Percentiles rank a stretch among this genome's conserved stretches.
Evolutionary conservation across 768 basidiomycete genomes (phyloP).

Genomic region (Exidia glandulosa): DNA sequence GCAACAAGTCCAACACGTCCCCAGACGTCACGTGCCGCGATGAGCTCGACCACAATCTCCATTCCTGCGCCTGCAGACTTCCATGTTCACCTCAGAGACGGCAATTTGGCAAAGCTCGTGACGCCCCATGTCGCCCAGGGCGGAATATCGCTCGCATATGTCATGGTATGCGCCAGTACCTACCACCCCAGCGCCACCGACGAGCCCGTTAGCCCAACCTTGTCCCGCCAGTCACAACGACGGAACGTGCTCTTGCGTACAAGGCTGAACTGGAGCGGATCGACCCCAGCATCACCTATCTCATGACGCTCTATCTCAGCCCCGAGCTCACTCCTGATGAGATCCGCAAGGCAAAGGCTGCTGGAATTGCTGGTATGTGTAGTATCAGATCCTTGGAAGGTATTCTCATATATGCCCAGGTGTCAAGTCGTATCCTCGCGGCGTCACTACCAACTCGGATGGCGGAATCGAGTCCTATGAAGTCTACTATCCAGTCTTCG

Average conservation of each 20-base stretch:
- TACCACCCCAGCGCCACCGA: not conserved
- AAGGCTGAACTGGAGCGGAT: constrained; percentile 61
- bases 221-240: constrained; percentile 75
- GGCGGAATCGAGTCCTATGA: constrained; percentile 95
- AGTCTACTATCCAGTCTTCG: constrained; percentile 85
- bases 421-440: constrained; percentile 94
- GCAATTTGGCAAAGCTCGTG: constrained; percentile 67
- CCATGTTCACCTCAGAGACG: constrained; percentile 94
- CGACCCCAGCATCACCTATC: constrained; percentile 69
- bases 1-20: not conserved
- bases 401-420: constrained; percentile 25
- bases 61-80: constrained; percentile 74
- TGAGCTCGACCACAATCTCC: constrained; percentile 24
- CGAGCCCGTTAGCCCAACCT: constrained; percentile 66
- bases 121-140: constrained; percentile 83
- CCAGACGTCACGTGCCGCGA: not conserved
- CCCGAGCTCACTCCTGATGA: constrained; percentile 84
- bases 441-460: constrained; percentile 95
- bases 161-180: constrained; percentile 58
- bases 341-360: constrained; percentile 73
- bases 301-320: constrained; percentile 96
- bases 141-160: constrained; percentile 86
- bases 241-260: constrained; percentile 73
- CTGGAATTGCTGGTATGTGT: constrained; percentile 56
- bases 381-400: not conserved